Evolutionary conservation across 169 alveolate species (phyloP), one percentile per base, ranked within the genome.

Genomic region (Plasmodium inui): DNA sequence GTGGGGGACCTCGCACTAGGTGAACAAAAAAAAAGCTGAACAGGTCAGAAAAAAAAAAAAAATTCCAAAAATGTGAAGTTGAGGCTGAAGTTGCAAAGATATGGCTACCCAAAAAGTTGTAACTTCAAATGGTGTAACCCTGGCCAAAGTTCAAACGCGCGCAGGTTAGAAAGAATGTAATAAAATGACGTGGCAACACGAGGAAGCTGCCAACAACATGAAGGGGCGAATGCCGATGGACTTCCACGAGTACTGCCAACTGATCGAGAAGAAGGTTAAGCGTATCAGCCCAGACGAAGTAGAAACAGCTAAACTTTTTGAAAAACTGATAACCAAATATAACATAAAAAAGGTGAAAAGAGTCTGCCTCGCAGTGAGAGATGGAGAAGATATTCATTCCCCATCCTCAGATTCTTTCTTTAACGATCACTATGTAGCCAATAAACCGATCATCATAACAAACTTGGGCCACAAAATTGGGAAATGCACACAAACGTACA

Each of bases 281-380:
- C 22, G 46, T 17, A 81, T 90, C 17, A 12, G 30, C 26, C 78
- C 34, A 90, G 94, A 90, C 55, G 94, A 90, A 90, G 39, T 90
- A 80, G 80, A 80, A 90, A 90, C 94, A 70, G 94, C 91, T 8
- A 37, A 81, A n/a, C 41, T 46, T n/a, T 90, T 61, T 26, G 91
- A 90, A 90, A 81, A 90, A 70, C 19, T 90, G 41, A 90, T 90
- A 80, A 90, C 67, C 26, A 90, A 90, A 90, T 90, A 81, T 79
- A 61, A 90, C 44, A 37, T 90, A 71, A 90, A 90, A 90, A 90
- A 80, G 39, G 84, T 81, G 22, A 44, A 67, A 46, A 80, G 55
- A 72, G 76, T 90, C 34, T 76, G 90, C 22, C 55, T 50, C 2
- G 14, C 81, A 55, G 10, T 57, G 50, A 19, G 12, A 14, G 37